Evolutionary conservation across 768 basidiomycete species (phyloP).

Genomic region (Mycena capillaripes): DNA sequence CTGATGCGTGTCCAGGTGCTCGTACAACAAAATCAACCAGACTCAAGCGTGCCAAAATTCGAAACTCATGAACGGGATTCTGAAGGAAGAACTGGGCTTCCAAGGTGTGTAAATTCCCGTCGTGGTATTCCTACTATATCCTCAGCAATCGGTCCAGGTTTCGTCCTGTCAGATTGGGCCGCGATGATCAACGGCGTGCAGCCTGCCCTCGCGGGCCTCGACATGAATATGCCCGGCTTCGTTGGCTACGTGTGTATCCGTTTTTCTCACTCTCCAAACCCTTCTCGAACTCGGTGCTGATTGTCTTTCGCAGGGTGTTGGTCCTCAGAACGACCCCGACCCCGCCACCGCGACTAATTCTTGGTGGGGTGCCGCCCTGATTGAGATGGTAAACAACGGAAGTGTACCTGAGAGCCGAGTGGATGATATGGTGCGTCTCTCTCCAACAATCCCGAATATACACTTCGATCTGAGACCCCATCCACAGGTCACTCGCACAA

Average conservation of each 20-base stretch:
- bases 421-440: constrained; percentile 62
- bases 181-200: constrained; percentile 49
- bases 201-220: constrained; percentile 37
- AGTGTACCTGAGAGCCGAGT: constrained; percentile 60
- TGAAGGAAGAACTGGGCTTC: constrained; percentile 66
- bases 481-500: constrained; percentile 57
- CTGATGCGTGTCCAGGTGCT: constrained; percentile 27
- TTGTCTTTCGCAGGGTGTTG: constrained; percentile 6
- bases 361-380: constrained; percentile 47
- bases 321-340: constrained; percentile 27
- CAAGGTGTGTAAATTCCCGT: constrained; percentile 43
- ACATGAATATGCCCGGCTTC: constrained; percentile 48
- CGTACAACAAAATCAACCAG: constrained; percentile 51
- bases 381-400: constrained; percentile 59
- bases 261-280: too few species aligned
- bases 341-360: constrained; percentile 36
- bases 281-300: too few species aligned
- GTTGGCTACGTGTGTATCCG: constrained; percentile 42
- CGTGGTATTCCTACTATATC: too few species aligned
- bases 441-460: too few species aligned
- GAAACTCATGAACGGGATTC: constrained; percentile 54
- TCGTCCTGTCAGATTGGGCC: constrained; percentile 58
- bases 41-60: constrained; percentile 63
- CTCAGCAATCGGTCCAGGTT: not conserved
- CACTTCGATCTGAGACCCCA: too few species aligned